Evolutionary conservation across 306 rosid species (phyloP), one percentile per base, ranked within the genome.

Genomic region (Lathyrus tuberosus): DNA sequence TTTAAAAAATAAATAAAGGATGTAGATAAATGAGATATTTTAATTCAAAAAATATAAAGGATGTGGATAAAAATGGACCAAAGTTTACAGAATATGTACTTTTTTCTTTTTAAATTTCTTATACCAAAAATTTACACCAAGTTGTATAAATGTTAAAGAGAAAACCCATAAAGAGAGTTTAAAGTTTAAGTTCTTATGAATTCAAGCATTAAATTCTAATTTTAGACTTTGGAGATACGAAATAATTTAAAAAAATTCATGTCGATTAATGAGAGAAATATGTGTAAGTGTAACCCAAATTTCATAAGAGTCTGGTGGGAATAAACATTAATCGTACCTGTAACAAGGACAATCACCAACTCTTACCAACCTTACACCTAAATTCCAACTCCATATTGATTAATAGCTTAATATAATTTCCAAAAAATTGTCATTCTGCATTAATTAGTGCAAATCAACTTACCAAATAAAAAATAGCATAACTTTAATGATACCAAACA

Each of bases 251-350:
- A 20, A 0, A 20, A 20, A 20, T 20, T 20, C 22, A 20, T 20
- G 22, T 33, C 5, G 3, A n/a, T n/a, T 46, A 5, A 10, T 26
- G 40, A 26, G 30, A 56, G 40, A 47, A 47, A 15, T 56, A 56
- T 13, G 18, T 56, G 35, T 12, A 53, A 56, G 18, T 56, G 35
- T 12, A 53, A 56, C 22, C 62, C 6, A 20, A 33, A 14, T 57
- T 67, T 56, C 9, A 22, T 26, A 17, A 64, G 48, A 42, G 28
- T 38, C 15, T 53, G 28, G 67, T 42, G 51, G 24, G 24, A 75
- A 67, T 59, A 62, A 67, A 37, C 57, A 62, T 30, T n/a, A 24
- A n/a, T 68, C 10, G 30, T 76, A 49, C 66, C 71, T 69, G 18
- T 57, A 62, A 30, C 70, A 26, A 48, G 62, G 35, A 60, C 31